Percentiles rank a stretch among this genome's conserved stretches.
phyloP scores from a whole-genome alignment of 2,329 filamentous ascomycete species.

The Hypoxylon sp. region DNA sequence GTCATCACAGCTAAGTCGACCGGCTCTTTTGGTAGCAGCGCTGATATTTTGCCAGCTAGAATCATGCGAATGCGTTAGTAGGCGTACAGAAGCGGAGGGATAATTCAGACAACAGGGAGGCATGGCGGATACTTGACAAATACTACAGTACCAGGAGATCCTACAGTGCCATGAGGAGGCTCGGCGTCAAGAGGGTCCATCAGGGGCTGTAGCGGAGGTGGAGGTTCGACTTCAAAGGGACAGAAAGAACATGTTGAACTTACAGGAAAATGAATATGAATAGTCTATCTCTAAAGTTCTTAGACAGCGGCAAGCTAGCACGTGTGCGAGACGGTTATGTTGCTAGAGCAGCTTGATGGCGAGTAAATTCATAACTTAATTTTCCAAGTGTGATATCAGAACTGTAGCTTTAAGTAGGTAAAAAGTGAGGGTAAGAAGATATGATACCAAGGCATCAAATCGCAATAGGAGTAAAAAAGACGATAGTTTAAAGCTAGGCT shows the following conservation, averaged over 20 bases:
- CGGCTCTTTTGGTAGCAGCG: background rate
- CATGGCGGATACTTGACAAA: background rate
- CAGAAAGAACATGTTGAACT: constrained; percentile 13
- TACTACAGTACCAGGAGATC: background rate
- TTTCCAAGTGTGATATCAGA: constrained; percentile 8
- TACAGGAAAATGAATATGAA: constrained; percentile 6
- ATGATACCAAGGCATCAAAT: background rate
- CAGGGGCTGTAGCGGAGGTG: background rate
- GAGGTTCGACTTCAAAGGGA: background rate
- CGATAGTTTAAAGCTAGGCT: background rate
- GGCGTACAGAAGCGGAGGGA: background rate
- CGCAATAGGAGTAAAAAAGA: background rate
- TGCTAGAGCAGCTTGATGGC: background rate
- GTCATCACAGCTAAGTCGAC: background rate
- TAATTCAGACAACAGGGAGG: background rate
- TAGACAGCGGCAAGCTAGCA: constrained; percentile 11
- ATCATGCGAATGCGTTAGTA: background rate
- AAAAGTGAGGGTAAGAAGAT: background rate
- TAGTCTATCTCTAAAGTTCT: background rate
- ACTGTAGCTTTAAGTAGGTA: background rate
- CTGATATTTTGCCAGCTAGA: background rate
- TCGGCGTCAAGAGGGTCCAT: background rate
- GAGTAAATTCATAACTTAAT: background rate
- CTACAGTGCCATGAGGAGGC: background rate
- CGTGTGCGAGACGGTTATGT: background rate